Evolutionary conservation across 225 moss, liverwort and hornwort species (phyloP), one percentile per base, ranked within the genome.

Genomic region (Pseudoscleropodium purum): DNA sequence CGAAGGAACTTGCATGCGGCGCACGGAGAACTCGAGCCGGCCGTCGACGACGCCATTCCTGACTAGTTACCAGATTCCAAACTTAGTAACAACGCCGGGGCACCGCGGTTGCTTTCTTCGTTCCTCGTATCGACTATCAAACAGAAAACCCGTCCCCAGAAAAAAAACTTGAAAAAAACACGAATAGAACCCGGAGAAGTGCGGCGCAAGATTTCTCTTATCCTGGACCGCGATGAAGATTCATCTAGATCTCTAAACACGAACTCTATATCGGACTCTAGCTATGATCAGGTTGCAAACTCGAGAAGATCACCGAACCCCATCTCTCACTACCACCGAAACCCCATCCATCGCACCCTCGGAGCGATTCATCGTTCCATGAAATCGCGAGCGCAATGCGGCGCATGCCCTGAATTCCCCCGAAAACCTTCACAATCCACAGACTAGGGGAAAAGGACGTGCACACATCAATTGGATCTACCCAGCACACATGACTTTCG

Each of bases 1-100:
- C 98, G 95, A 43, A 98, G 93, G 69, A 98, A 98, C 94, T 98
- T 98, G 93, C 98, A 98, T 84, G 97, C 98, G 67, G 98, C 98
- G 80, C 98, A 98, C 56, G 98, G 98, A 41, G 98, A 98, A 91
- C 96, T 96, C 88, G 98, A 98, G 18, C 74, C 73, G 30, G 81
- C 56, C 84, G 98, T 94, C 89, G 96, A 97, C 88, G 97, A 97
- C 88, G 97, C 97, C 97, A 98, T 98, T 83, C 93, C 93, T 92
- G 89, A 86, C 92, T 88, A 84, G 49, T 51, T 36, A 85, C 73
- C 90, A 93, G 92, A 91, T 92, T 85, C 88, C 92, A 88, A 91
- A 86, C 90, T 86, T 86, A 81, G 91, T 90, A 75, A 52, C 66
- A 61, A 87, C 54, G 24, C 16, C 45, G 60, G 73, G 64, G 39